Percentiles rank a stretch among this genome's conserved stretches.
Conservation (phyloP, 257 asterid species). For the Voacanga thouarsii region DNA sequence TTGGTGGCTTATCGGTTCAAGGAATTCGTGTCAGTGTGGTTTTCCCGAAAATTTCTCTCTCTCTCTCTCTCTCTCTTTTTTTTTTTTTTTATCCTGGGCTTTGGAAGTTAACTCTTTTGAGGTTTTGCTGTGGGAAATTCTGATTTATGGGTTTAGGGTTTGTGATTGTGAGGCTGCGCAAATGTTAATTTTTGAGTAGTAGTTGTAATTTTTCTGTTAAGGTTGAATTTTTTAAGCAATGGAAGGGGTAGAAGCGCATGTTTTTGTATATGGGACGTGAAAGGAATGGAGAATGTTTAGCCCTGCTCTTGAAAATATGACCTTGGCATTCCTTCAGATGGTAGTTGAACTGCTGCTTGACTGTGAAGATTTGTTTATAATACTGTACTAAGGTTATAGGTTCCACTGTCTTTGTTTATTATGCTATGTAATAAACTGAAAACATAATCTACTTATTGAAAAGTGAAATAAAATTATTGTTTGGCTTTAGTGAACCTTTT, state of each 20-base stretch:
- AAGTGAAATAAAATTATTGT: background rate
- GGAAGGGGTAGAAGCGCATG: background rate
- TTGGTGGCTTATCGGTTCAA: background rate
- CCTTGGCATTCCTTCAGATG: background rate
- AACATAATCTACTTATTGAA: background rate
- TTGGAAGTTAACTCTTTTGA: background rate
- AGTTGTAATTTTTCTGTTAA: background rate
- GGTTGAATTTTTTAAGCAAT: background rate
- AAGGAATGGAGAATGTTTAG: background rate
- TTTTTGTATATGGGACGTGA: background rate
- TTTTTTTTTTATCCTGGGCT: background rate
- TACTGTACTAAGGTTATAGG: background rate
- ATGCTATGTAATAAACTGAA: background rate
- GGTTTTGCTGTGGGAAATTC: background rate
- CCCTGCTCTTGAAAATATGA: background rate
- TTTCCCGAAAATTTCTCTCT: background rate
- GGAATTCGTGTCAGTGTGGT: background rate
- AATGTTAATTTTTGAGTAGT: background rate
- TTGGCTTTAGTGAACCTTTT: background rate
- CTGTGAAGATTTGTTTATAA: background rate
- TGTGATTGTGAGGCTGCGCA: background rate
- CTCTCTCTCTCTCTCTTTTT: too few relatives aligned
- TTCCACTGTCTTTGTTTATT: background rate
- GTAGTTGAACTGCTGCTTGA: background rate
- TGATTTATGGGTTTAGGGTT: slow-evolving; percentile 1